Conservation (phyloP, 2,329 filamentous ascomycete genomes). For the Alternaria hordeiaustralica region DNA sequence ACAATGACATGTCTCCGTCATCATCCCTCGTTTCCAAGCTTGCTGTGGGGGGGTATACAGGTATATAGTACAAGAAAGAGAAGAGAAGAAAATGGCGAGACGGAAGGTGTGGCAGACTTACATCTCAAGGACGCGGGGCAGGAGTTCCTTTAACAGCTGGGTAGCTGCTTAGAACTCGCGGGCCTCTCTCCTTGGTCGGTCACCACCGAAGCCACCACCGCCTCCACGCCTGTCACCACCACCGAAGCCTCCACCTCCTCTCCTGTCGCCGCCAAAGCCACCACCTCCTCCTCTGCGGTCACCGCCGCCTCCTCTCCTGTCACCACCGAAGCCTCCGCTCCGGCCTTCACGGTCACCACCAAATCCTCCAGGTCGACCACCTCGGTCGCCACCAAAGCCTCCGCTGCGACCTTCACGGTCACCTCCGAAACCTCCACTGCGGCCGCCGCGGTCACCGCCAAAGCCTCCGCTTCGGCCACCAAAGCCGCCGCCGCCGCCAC, state of each 20-base stretch:
- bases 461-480: slow-evolving; percentile 12
- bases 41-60: slow-evolving; percentile 17
- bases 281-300: slow-evolving; percentile 12
- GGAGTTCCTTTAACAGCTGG: neutral
- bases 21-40: slow-evolving; percentile 1
- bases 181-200: slow-evolving; percentile 19
- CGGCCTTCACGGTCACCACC: slow-evolving; percentile 2
- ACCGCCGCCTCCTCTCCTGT: slow-evolving; percentile 14
- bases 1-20: slow-evolving; percentile 8
- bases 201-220: slow-evolving; percentile 18
- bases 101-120: neutral
- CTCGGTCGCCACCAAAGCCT: slow-evolving; percentile 8
- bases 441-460: slow-evolving; percentile 12
- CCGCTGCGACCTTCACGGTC: slow-evolving; percentile 6
- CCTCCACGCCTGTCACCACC: slow-evolving; percentile 15
- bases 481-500: slow-evolving; percentile 24
- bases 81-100: neutral
- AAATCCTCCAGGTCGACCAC: neutral
- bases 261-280: slow-evolving; percentile 10
- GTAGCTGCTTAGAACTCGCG: slow-evolving; percentile 6
- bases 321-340: slow-evolving; percentile 2
- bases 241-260: slow-evolving; percentile 8
- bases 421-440: slow-evolving; percentile 2
- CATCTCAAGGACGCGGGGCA: neutral
- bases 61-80: slow-evolving; percentile 22